Conservation (phyloP, 495 filamentous ascomycete genomes). For the Halenospora varia region DNA sequence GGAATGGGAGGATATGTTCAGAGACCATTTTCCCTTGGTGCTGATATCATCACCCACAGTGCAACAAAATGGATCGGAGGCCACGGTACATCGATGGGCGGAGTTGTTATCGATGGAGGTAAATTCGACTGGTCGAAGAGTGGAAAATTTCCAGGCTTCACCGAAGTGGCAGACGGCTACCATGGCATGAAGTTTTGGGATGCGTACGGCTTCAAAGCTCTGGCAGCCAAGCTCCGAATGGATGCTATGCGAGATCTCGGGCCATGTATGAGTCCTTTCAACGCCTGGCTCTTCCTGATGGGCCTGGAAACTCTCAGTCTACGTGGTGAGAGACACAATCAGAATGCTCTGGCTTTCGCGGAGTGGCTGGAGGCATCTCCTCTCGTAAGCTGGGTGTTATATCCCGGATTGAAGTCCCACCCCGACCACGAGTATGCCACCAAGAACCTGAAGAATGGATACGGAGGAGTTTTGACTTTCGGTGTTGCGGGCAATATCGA, state of each 20-base stretch:
- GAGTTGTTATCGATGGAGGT: slow-evolving; percentile 39
- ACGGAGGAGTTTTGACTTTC: slow-evolving; percentile 36
- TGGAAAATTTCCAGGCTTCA: slow-evolving; percentile 39
- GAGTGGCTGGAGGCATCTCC: slow-evolving; percentile 36
- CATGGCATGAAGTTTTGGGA: slow-evolving; percentile 41
- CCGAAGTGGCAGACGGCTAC: slow-evolving; percentile 36
- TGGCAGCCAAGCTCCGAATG: slow-evolving; percentile 37
- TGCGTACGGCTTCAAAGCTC: slow-evolving; percentile 35
- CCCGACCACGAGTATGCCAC: slow-evolving; percentile 34
- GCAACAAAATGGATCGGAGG: slow-evolving; percentile 41
- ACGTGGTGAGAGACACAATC: slow-evolving; percentile 32
- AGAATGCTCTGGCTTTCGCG: slow-evolving; percentile 36
- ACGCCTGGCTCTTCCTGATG: slow-evolving; percentile 38
- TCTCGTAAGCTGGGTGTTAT: slow-evolving; percentile 36
- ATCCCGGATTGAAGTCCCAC: slow-evolving; percentile 36
- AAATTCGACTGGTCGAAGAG: slow-evolving; percentile 38
- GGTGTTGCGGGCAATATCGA: slow-evolving; percentile 38
- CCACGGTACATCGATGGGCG: slow-evolving; percentile 40
- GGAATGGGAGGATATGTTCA: slow-evolving; percentile 39
- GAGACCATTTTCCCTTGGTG: slow-evolving; percentile 35
- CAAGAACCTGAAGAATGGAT: slow-evolving; percentile 33
- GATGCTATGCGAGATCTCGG: slow-evolving; percentile 39
- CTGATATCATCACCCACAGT: slow-evolving; percentile 39
- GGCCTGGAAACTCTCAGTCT: slow-evolving; percentile 35
- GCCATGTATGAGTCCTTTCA: slow-evolving; percentile 36